These are phyloP conservation scores for Nicotiana paniculata DNA, from an alignment of 257 asterid genomes.

Conservation along the genomic window DNA sequence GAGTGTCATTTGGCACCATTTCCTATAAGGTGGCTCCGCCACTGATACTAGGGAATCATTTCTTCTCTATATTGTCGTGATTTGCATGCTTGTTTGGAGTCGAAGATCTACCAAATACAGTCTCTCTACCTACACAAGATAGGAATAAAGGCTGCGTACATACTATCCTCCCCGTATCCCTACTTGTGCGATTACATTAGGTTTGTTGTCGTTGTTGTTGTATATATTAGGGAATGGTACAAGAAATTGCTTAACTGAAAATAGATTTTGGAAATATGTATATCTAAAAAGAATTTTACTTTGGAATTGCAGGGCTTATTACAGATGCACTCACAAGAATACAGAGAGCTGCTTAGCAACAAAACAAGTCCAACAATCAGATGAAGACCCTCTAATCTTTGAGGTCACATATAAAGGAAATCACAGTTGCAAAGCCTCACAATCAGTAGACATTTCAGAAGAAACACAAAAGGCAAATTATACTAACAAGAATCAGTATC, in stretches of 20 bases:
- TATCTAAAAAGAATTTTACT: not conserved
- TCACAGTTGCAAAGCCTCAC: slow-evolving; percentile 41
- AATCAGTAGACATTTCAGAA: not conserved
- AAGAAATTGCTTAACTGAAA: not conserved
- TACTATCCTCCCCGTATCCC: too few relatives aligned
- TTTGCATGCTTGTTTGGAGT: too few relatives aligned
- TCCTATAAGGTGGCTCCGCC: too few relatives aligned
- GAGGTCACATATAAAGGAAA: slow-evolving; percentile 55
- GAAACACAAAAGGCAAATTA: slow-evolving; percentile 21
- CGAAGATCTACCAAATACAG: too few relatives aligned
- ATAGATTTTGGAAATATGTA: too few relatives aligned
- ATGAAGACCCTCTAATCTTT: slow-evolving; percentile 37
- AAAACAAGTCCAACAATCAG: slow-evolving; percentile 62
- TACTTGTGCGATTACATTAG: too few relatives aligned
- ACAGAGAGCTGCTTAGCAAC: slow-evolving; percentile 70
- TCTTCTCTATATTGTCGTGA: too few relatives aligned
- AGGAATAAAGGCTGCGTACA: too few relatives aligned
- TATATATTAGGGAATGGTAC: not conserved
- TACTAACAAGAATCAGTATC: not conserved
- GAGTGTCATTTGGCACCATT: too few relatives aligned
- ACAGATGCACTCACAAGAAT: slow-evolving; percentile 65
- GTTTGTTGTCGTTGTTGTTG: too few relatives aligned
- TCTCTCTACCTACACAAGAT: too few relatives aligned
- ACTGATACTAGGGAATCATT: not conserved
- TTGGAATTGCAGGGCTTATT: slow-evolving; percentile 52